phyloP scores from a whole-genome alignment of 2,329 filamentous ascomycete genomes.

The Exophiala xenobiotica region DNA sequence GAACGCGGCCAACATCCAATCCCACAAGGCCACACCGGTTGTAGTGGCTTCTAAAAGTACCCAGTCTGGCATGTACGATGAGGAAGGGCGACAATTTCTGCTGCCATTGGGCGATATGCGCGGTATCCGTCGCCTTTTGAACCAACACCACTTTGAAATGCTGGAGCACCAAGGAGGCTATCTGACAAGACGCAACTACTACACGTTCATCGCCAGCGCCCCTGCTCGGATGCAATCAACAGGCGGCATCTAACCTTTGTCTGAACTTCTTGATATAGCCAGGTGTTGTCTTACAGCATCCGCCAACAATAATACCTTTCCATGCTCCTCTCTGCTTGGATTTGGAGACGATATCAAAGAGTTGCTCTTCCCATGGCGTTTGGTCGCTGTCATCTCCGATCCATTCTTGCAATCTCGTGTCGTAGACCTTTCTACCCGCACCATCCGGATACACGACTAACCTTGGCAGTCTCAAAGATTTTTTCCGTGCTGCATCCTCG shows the following conservation, averaged over 20 bases:
- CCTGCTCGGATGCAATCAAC: too few relatives aligned
- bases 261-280: constrained; percentile 37
- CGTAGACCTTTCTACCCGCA: constrained; percentile 66
- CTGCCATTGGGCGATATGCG: too few relatives aligned
- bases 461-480: constrained; percentile 45
- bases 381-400: constrained; percentile 34
- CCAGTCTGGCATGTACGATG: too few relatives aligned
- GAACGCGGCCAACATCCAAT: too few relatives aligned
- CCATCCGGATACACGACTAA: constrained; percentile 68
- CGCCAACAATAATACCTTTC: constrained; percentile 42
- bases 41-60: too few relatives aligned
- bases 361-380: constrained; percentile 35
- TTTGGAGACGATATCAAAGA: constrained; percentile 34
- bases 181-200: too few relatives aligned
- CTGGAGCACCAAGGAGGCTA: too few relatives aligned
- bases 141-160: too few relatives aligned
- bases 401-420: constrained; percentile 63
- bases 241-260: constrained; percentile 8
- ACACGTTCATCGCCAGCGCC: too few relatives aligned
- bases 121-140: too few relatives aligned
- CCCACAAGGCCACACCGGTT: too few relatives aligned
- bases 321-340: constrained; percentile 21
- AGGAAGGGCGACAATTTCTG: too few relatives aligned
- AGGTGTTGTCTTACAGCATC: constrained; percentile 48
- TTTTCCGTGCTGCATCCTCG: constrained; percentile 40